Base-by-base conservation (phyloP, 306 rosid species). In the Oemleria cerasiformis region DNA sequence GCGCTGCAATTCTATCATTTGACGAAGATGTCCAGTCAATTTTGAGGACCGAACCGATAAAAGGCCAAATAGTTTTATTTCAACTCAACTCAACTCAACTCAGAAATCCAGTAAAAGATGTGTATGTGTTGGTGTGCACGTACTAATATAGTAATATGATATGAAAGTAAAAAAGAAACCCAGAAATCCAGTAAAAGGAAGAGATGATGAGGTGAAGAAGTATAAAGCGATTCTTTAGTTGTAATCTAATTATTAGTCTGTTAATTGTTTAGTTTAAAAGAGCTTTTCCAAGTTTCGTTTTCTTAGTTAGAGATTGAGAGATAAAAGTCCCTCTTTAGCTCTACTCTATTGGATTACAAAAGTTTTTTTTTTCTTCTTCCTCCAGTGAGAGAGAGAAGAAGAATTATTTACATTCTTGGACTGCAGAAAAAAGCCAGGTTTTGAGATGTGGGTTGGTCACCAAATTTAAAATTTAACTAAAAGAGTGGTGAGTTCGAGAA, bases 111-210 rank as follows among this genome's bases (percentile, higher is more conserved):
- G n/a, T n/a, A n/a, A 60, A 77, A 79, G 79, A 65, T 57, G 73
- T 41, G 38, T 39, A 25, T 41, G 21, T 16, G 38, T 39, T 41
- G 21, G 57, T 16, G 15, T 13, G 64, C 66, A 71, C 65, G 36
- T 55, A 43, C 19, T 23, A 14, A 70, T 42, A 44, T 55, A 43
- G 13, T 42, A 14, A 70, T 42, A 30, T 65, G 69, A 70, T 74
- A 77, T 13, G 9, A 70, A 56, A 64, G 63, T 67, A 68, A 72
- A 84, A 75, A 85, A 77, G 64, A 71, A 61, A 65, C 80, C 88
- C 96, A 74, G 88, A 82, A 88, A 88, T 89, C 84, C 85, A 60
- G 92, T 88, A 72, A 81, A 86, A 76, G 82, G 57, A 57, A 42
- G 36, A 40, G 64, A 71, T 42, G 55, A 71, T 44, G 56, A 57